Evolutionary conservation across 2,329 filamentous ascomycete genomes (phyloP), one percentile per base, ranked within the genome.

Genomic region (Pseudomassariella vexata): DNA sequence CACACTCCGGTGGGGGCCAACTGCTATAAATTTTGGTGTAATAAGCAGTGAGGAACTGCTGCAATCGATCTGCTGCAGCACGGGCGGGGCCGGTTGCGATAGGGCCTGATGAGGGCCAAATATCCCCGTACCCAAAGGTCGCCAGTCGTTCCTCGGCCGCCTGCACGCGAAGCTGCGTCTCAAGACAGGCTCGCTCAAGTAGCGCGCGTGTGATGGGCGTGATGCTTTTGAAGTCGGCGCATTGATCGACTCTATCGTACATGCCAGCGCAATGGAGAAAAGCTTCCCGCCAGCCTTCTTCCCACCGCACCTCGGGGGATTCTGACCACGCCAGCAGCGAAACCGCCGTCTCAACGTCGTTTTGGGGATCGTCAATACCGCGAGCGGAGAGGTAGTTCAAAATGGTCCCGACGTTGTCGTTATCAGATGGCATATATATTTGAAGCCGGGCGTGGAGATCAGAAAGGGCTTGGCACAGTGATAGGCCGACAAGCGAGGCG

Each of bases 251-350:
- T 16, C 56, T 61, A 26, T 50, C 63, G 48, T 70, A 78, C 69
- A 83, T 76, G 17, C 82, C 82, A 3, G 71, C 72, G 41, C 75
- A 74, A 48, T 86, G 81, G 6, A 76, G 62, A 44, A 82, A 86
- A 17, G 70, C 69, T 50, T 85, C 80, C 11, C 72, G 65, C 67
- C 79, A 86, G 2, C 79, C 78, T 40, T 79, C 73, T 26, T 76
- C 68, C 77, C 79, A 82, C 5, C 66, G 66, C 7, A 84, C 71
- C 12, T 63, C 67, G 3, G 68, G 62, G n/a, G 63, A 64, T 44
- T 85, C 82, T 3, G 76, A 70, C 75, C 79, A 85, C 1, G 75
- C 71, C 4, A 86, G 60, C 11, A 85, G 56, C 1, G 73, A 70
- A 3, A 80, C 66, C 1, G 80, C 79, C 3, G 65, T 63, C 21